Conservation (phyloP, 305 asterid genomes). For the Fraxinus floribunda region DNA sequence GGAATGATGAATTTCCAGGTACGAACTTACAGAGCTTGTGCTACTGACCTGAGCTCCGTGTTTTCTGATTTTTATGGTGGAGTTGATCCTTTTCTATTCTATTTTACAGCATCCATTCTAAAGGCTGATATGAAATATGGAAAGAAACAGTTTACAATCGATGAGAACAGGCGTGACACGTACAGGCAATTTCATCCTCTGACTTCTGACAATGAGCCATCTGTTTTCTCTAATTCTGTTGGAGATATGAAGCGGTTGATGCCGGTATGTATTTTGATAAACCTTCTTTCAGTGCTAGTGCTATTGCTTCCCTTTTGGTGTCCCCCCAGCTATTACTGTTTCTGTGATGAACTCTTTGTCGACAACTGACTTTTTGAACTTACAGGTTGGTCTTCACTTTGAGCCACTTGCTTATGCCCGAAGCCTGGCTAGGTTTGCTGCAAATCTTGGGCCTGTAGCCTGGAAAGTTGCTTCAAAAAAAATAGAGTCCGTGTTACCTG, state of each 20-base stretch:
- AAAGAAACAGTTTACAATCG: conserved; percentile 70
- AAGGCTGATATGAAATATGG: conserved; percentile 94
- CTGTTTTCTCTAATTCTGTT: conserved; percentile 34
- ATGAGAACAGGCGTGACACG: conserved; percentile 82
- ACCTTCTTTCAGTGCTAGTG: background rate
- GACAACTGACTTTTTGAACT: conserved; percentile 5
- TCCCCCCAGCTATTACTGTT: background rate
- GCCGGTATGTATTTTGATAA: conserved; percentile 53
- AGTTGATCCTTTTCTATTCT: conserved; percentile 19
- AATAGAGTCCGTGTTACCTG: conserved; percentile 33
- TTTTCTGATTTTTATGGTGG: background rate
- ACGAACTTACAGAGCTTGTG: conserved; percentile 16
- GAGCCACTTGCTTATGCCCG: conserved; percentile 70
- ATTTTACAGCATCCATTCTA: conserved; percentile 65
- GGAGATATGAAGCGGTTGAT: conserved; percentile 62
- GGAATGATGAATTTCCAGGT: conserved; percentile 98
- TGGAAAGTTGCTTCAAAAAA: conserved; percentile 67
- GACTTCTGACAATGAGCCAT: conserved; percentile 42
- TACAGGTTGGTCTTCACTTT: conserved; percentile 67
- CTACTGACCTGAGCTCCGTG: conserved; percentile 11
- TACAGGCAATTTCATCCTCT: conserved; percentile 51
- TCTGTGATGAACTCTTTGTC: background rate
- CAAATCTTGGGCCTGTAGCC: conserved; percentile 62
- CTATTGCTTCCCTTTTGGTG: background rate
- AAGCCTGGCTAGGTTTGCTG: conserved; percentile 63